phyloP scores from a whole-genome alignment of 1,284 basidiomycete species.

The Somion occarium region DNA sequence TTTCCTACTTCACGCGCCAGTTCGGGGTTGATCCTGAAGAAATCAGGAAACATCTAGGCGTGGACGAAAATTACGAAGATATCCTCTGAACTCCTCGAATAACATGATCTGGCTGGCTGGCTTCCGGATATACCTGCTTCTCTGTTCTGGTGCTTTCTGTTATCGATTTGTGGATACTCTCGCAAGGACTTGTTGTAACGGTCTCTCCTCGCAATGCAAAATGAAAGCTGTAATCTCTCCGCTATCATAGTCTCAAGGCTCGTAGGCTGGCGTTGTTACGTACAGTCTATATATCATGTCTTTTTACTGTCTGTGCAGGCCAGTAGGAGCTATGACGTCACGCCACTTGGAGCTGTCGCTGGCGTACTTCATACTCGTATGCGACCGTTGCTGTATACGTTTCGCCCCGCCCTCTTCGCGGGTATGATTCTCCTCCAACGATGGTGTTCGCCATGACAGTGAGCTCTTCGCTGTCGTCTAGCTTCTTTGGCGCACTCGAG shows the following conservation, averaged over 20 bases:
- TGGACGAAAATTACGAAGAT: slow-evolving; percentile 73
- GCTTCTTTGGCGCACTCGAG: slow-evolving; percentile 27
- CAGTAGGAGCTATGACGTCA: background rate
- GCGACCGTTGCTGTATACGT: background rate
- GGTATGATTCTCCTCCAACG: too few species aligned
- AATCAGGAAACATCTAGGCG: slow-evolving; percentile 57
- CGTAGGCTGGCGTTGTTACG: background rate
- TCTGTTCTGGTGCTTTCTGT: too few species aligned
- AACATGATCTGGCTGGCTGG: too few species aligned
- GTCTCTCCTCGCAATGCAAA: too few species aligned
- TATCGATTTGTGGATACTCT: too few species aligned
- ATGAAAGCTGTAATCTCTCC: slow-evolving; percentile 16
- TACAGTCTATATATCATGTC: background rate
- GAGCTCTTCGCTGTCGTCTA: slow-evolving; percentile 14
- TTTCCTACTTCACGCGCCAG: slow-evolving; percentile 62
- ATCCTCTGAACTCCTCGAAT: slow-evolving; percentile 50
- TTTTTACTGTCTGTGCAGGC: background rate
- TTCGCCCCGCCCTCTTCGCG: too few species aligned
- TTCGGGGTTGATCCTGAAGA: slow-evolving; percentile 52
- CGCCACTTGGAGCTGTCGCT: too few species aligned
- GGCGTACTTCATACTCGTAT: background rate
- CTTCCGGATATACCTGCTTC: too few species aligned
- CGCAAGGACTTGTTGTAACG: too few species aligned
- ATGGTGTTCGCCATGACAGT: background rate
- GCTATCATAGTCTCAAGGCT: background rate